These are phyloP conservation scores for Blastomyces gilchristii DNA, from an alignment of 2,329 filamentous ascomycete species.

Conservation along the genomic window DNA sequence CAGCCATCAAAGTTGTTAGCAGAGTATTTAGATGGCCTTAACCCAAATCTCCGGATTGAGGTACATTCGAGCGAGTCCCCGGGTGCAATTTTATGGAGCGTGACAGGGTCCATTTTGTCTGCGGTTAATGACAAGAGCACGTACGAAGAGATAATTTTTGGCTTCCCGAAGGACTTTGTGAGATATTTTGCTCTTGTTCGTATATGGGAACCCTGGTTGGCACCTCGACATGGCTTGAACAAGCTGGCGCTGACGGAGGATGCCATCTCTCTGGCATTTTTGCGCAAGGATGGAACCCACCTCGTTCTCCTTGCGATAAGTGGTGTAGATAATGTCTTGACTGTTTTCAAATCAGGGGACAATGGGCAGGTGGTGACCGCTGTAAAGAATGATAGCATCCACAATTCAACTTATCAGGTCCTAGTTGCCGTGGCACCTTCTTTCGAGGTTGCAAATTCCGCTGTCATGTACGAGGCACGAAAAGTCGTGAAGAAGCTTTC, in stretches of 20 bases:
- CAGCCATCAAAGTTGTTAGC: slow-evolving; percentile 16
- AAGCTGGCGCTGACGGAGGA: slow-evolving; percentile 64
- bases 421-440: slow-evolving; percentile 60
- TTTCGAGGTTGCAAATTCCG: slow-evolving; percentile 66
- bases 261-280: slow-evolving; percentile 66
- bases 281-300: slow-evolving; percentile 60
- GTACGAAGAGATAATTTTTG: slow-evolving; percentile 48
- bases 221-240: slow-evolving; percentile 68
- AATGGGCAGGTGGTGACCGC: slow-evolving; percentile 58
- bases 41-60: slow-evolving; percentile 26
- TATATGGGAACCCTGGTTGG: slow-evolving; percentile 73
- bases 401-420: slow-evolving; percentile 48
- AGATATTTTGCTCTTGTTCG: slow-evolving; percentile 78
- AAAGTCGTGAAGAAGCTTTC: slow-evolving; percentile 42
- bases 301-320: slow-evolving; percentile 71
- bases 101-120: slow-evolving; percentile 50
- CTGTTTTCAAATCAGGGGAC: slow-evolving; percentile 55
- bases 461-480: slow-evolving; percentile 80
- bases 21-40: slow-evolving; percentile 29
- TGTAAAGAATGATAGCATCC: slow-evolving; percentile 58
- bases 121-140: slow-evolving; percentile 41
- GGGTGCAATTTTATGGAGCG: slow-evolving; percentile 31
- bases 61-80: slow-evolving; percentile 33
- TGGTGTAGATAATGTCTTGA: slow-evolving; percentile 59
- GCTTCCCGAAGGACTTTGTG: slow-evolving; percentile 52